Percentiles rank a stretch among this genome's conserved stretches.
Conservation (phyloP, 129 eudicot genomes). For the Helianthus tuberosus region DNA sequence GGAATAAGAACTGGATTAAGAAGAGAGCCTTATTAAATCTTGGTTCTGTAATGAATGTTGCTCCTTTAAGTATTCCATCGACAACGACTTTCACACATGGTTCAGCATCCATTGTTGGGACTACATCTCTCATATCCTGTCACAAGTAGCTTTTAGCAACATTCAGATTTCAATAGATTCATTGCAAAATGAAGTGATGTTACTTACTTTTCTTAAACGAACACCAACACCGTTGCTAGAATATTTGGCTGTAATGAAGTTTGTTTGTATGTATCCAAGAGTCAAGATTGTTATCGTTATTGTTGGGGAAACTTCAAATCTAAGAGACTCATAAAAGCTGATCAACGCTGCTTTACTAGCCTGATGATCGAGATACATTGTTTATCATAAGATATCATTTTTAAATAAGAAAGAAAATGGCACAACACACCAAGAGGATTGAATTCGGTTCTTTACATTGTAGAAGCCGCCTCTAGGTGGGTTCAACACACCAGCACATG, state of each 20-base stretch:
- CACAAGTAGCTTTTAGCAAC: not conserved
- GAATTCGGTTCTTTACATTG: constrained; percentile 21
- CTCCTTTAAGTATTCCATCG: constrained; percentile 36
- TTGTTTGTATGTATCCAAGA: constrained; percentile 32
- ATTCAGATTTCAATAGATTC: not conserved
- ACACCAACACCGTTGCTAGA: constrained; percentile 11
- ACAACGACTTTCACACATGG: constrained; percentile 40
- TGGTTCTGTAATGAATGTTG: constrained; percentile 33
- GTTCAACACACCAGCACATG: constrained; percentile 27
- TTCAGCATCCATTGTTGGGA: constrained; percentile 29
- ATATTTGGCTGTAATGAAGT: constrained; percentile 30
- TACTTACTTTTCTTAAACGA: constrained; percentile 20
- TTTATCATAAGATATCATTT: not conserved
- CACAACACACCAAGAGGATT: not conserved
- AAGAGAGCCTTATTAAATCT: constrained; percentile 19
- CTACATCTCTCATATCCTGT: constrained; percentile 20
- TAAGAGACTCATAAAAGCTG: constrained; percentile 41
- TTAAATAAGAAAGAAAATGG: not conserved
- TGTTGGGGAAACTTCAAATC: constrained; percentile 36
- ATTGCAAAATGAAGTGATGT: not conserved
- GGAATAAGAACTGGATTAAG: constrained; percentile 32
- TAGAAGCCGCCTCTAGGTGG: constrained; percentile 36
- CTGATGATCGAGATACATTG: constrained; percentile 15
- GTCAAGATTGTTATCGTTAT: constrained; percentile 37
- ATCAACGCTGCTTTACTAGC: constrained; percentile 50